A percentile compares a stretch with the other conserved stretches of the same genome.
These are phyloP conservation scores for Ustilago shanxiensis DNA, from an alignment of 1,284 basidiomycete genomes.

Conservation along the genomic window DNA sequence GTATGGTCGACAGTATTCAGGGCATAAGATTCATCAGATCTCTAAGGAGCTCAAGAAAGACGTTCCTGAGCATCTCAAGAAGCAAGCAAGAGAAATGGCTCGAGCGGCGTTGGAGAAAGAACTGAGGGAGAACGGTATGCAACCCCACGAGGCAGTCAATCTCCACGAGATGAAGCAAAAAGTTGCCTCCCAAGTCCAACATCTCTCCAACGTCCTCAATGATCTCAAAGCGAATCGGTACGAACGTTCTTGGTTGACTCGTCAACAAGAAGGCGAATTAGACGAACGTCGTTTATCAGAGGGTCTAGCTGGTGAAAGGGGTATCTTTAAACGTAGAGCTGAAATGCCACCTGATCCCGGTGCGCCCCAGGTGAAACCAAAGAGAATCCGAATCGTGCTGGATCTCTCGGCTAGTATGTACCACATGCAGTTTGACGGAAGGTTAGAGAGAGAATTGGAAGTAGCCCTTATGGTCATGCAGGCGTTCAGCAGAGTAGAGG, in stretches of 20 bases:
- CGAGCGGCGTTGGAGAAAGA: constrained; percentile 68
- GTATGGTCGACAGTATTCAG: constrained; percentile 63
- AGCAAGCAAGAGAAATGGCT: constrained; percentile 70
- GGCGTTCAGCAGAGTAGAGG: constrained; percentile 61
- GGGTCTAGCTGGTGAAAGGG: constrained; percentile 70
- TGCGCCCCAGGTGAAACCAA: constrained; percentile 70
- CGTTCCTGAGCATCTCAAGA: constrained; percentile 68
- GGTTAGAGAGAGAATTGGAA: constrained; percentile 65
- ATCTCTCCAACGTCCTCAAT: constrained; percentile 65
- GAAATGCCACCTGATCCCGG: constrained; percentile 68
- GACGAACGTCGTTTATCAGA: constrained; percentile 70
- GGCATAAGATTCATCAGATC: constrained; percentile 69
- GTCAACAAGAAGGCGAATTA: constrained; percentile 71
- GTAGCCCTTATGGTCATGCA: constrained; percentile 70
- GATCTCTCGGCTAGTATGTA: constrained; percentile 69
- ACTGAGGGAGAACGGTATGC: constrained; percentile 67
- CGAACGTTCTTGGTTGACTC: constrained; percentile 70
- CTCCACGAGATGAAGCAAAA: constrained; percentile 65
- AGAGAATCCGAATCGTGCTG: constrained; percentile 70
- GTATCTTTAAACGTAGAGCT: constrained; percentile 68
- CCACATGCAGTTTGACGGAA: constrained; percentile 68
- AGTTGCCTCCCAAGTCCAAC: constrained; percentile 61
- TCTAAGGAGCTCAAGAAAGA: constrained; percentile 67
- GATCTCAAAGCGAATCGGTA: constrained; percentile 70
- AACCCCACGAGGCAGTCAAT: constrained; percentile 65